Evolutionary conservation across 805 yeast genomes (phyloP).

Genomic region (Deakozyma indianensis): DNA sequence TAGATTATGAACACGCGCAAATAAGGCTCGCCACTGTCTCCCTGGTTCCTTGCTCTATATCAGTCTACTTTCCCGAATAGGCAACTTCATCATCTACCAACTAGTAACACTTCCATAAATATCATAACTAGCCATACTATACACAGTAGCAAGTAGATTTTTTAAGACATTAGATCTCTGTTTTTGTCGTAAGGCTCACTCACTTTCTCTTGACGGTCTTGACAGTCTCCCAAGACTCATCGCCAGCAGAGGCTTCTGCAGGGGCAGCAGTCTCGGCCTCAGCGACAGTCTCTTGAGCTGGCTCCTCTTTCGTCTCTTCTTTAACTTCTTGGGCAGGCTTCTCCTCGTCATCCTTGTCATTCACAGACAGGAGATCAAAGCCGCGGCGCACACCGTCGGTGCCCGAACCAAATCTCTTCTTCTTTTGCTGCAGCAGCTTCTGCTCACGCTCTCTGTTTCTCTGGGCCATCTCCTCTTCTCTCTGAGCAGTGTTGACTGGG

Average conservation of each 20-base stretch:
- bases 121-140: not conserved
- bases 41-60: too few relatives aligned
- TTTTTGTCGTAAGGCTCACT: too few relatives aligned
- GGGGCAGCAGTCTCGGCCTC: not conserved
- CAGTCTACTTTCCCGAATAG: too few relatives aligned
- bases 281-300: conserved; percentile 3
- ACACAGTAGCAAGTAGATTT: not conserved
- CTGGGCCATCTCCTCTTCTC: conserved; percentile 48
- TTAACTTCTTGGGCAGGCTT: not conserved
- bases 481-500: conserved; percentile 66
- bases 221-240: not conserved
- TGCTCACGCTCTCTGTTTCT: conserved; percentile 8
- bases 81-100: too few relatives aligned
- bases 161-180: too few relatives aligned
- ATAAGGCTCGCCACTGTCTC: too few relatives aligned
- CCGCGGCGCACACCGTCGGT: not conserved
- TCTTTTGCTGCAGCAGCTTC: conserved; percentile 7
- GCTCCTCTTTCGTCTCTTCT: conserved; percentile 6
- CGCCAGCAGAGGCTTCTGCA: not conserved
- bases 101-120: not conserved
- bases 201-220: too few relatives aligned
- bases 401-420: conserved; percentile 3
- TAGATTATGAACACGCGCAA: too few relatives aligned
- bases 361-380: conserved; percentile 1
- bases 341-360: conserved; percentile 1